Evolutionary conservation across 805 yeast genomes (phyloP), one percentile per base, ranked within the genome.

Genomic region (Saturnispora kantuleensis): DNA sequence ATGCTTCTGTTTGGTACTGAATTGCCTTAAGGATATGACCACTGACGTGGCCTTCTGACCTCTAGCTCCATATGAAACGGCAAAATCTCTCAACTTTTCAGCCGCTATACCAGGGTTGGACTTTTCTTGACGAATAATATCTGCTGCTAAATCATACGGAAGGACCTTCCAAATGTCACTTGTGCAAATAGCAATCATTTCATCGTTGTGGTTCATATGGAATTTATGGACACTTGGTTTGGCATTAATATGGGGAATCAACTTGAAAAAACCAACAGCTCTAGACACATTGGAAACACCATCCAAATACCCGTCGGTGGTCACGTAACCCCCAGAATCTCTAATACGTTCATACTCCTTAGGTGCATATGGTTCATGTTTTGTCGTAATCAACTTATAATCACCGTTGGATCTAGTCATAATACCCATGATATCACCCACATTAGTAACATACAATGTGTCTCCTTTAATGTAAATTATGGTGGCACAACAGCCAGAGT

Each of bases 21-120:
- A 70, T 49, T 78, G 78, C 44, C 79, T 78, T 39, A 81, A 68
- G 1, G 89, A 78, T 16, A 90, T 60, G 11, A 93, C 95, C 61
- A 86, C 76, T 5, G 87, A 93, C 12, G 89, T 77, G 10, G 84
- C 71, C 54, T 85, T 85, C 38, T 84, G 88, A 2, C 73, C 66
- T 31, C 44, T 48, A 35, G 90, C 82, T 17, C 97, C 97, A 61
- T 88, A 93, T 1, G 96, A 81, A 48, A 90, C 77, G 1, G 97
- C 97, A 67, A 83, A 87, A 62, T 93, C 98, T 56, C 97, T 77
- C 52, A 93, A 69, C 56, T 84, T 87, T 54, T 87, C 94, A 0
- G 98, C 97, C 1, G 97, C 97, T 21, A 79, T 60, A 78, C 86
- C 81, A 2, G 97, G 95, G 53, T 85, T 86, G 15, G 79, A 79